Evolutionary conservation across 768 basidiomycete genomes (phyloP).

Genomic region (Phaeotremella fagi): DNA sequence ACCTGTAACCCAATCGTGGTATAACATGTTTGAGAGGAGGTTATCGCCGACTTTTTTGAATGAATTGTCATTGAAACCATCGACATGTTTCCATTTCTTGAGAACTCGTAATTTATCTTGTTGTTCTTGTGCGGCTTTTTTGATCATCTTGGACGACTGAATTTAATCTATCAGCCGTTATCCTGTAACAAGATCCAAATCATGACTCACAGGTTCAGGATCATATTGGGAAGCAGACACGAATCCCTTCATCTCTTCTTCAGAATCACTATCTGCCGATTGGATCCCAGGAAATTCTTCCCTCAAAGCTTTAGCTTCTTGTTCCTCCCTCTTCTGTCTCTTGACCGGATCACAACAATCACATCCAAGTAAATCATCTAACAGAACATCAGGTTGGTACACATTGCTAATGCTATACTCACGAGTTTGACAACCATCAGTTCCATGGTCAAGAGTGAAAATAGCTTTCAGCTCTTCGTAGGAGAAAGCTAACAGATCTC

Average conservation of each 20-base stretch:
- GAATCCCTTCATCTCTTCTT: conserved; percentile 30
- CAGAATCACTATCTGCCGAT: conserved; percentile 22
- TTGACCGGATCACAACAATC: conserved; percentile 47
- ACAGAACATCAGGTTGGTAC: neutral
- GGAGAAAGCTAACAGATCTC: conserved; percentile 34
- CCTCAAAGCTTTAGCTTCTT: conserved; percentile 7
- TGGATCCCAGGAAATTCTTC: conserved; percentile 35
- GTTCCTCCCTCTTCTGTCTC: conserved; percentile 16
- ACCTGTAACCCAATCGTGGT: conserved; percentile 16
- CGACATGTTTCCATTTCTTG: conserved; percentile 46
- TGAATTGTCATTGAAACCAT: conserved; percentile 23
- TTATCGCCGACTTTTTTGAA: conserved; percentile 27
- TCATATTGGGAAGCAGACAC: conserved; percentile 39
- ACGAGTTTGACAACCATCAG: conserved; percentile 72
- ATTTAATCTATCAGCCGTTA: neutral
- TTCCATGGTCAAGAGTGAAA: conserved; percentile 75
- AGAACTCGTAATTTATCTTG: conserved; percentile 45
- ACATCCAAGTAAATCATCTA: conserved; percentile 78
- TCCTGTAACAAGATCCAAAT: neutral
- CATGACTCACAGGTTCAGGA: conserved; percentile 38
- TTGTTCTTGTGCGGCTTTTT: conserved; percentile 40
- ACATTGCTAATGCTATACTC: conserved; percentile 7
- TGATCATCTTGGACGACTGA: conserved; percentile 33
- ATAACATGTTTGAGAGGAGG: conserved; percentile 35
- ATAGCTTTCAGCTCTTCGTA: conserved; percentile 74